Evolutionary conservation across 768 basidiomycete genomes (phyloP).

Genomic region (Tulasnella sp.): DNA sequence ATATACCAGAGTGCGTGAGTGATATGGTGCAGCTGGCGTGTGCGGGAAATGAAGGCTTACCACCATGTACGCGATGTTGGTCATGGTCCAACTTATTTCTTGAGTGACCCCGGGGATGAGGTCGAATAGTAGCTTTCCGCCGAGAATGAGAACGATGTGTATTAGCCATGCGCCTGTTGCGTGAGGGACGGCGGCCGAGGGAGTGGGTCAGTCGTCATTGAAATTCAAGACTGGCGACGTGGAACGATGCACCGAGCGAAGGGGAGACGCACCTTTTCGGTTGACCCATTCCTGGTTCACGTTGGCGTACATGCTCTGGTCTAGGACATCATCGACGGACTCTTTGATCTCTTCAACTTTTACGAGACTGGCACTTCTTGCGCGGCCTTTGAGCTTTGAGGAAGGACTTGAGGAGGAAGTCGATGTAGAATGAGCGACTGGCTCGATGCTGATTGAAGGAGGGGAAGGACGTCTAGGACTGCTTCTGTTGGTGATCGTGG

Average conservation of each 20-base stretch:
- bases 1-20: not conserved
- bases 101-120: conserved; percentile 91
- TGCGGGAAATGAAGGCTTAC: conserved; percentile 49
- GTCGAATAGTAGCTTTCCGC: conserved; percentile 90
- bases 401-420: conserved; percentile 21
- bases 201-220: conserved; percentile 11
- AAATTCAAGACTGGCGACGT: not conserved
- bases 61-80: conserved; percentile 84
- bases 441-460: conserved; percentile 27
- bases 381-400: conserved; percentile 42
- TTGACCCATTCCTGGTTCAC: conserved; percentile 94
- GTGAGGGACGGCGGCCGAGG: conserved; percentile 13
- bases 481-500: conserved; percentile 14
- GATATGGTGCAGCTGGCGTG: not conserved
- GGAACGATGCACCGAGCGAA: not conserved
- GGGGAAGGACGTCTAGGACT: conserved; percentile 14
- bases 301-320: conserved; percentile 76
- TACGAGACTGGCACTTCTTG: conserved; percentile 70
- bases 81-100: conserved; percentile 91
- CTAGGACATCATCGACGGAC: conserved; percentile 67
- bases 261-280: conserved; percentile 60
- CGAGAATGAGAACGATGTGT: conserved; percentile 86
- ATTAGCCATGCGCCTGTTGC: conserved; percentile 91
- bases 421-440: conserved; percentile 21
- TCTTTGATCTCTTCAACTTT: conserved; percentile 80